A percentile compares a stretch with the other conserved stretches of the same genome.
These are phyloP conservation scores for Besnoitia besnoiti DNA, from an alignment of 169 alveolate species.

Conservation along the genomic window DNA sequence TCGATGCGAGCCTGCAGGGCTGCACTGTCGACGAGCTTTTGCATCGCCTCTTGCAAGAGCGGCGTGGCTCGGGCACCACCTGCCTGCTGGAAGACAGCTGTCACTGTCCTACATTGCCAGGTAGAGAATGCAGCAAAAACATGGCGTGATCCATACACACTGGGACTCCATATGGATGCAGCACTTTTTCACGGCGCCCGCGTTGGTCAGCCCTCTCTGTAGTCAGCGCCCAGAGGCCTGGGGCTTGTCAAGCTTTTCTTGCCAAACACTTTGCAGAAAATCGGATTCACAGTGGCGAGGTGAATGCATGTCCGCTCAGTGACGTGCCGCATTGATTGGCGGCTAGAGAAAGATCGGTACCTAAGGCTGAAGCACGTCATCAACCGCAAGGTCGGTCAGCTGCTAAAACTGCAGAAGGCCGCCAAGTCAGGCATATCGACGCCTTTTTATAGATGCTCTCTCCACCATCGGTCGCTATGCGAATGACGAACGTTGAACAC, in stretches of 20 bases:
- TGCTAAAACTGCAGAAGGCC: not conserved
- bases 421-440: not conserved
- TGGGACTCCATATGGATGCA: too few relatives aligned
- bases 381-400: conserved; percentile 30
- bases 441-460: not conserved
- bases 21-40: conserved; percentile 5
- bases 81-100: not conserved
- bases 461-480: not conserved
- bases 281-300: too few relatives aligned
- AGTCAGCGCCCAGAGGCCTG: too few relatives aligned
- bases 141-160: not conserved
- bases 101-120: conserved; percentile 15
- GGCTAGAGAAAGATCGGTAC: not conserved
- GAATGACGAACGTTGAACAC: too few relatives aligned
- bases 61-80: not conserved
- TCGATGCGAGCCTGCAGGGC: conserved; percentile 1
- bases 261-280: too few relatives aligned
- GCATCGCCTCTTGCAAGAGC: not conserved
- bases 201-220: too few relatives aligned
- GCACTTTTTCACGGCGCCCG: too few relatives aligned
- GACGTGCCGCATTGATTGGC: conserved; percentile 30
- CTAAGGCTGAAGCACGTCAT: not conserved
- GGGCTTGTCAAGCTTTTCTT: too few relatives aligned
- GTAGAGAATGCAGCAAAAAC: not conserved
- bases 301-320: not conserved